Evolutionary conservation across 352 stramenopile species (phyloP).

Genomic region (Globisporangium rhizosaccharum): DNA sequence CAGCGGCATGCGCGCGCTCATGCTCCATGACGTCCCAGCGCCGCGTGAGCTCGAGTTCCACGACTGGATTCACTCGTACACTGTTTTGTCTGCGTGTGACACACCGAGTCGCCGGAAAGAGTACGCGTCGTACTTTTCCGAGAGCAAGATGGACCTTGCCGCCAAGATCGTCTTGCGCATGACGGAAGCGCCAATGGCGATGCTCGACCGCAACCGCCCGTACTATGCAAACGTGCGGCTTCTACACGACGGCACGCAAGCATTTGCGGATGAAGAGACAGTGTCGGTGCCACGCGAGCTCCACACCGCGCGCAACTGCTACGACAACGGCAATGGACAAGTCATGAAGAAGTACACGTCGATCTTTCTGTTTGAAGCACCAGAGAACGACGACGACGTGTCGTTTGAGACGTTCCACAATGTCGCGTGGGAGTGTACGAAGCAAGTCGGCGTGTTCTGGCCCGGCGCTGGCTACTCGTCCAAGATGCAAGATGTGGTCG

Average conservation of each 20-base stretch:
- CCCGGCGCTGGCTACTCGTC: conserved; percentile 33
- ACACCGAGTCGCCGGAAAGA: conserved; percentile 28
- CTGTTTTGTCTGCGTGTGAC: conserved; percentile 31
- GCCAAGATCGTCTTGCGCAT: conserved; percentile 45
- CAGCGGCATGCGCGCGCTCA: conserved; percentile 37
- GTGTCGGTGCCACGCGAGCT: conserved; percentile 34
- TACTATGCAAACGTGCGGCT: conserved; percentile 39
- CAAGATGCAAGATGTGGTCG: conserved; percentile 27
- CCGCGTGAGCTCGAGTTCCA: conserved; percentile 59
- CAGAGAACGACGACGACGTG: conserved; percentile 16
- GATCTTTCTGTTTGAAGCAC: conserved; percentile 45
- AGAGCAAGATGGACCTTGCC: conserved; percentile 59
- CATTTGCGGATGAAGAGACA: conserved; percentile 25
- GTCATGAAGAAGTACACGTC: conserved; percentile 68
- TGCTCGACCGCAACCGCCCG: conserved; percentile 19
- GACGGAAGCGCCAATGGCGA: conserved; percentile 31
- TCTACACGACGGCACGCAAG: conserved; percentile 46
- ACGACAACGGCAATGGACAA: conserved; percentile 29
- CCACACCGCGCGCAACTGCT: conserved; percentile 9
- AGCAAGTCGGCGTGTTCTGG: conserved; percentile 54
- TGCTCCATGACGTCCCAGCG: conserved; percentile 28
- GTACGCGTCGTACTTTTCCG: conserved; percentile 39
- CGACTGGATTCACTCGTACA: conserved; percentile 76
- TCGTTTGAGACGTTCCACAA: conserved; percentile 39
- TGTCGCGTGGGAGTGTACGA: conserved; percentile 39